A percentile compares a stretch with the other conserved stretches of the same genome.
These are phyloP conservation scores for Cocos nucifera DNA, from an alignment of 176 grass and related monocot genomes.

Conservation along the genomic window DNA sequence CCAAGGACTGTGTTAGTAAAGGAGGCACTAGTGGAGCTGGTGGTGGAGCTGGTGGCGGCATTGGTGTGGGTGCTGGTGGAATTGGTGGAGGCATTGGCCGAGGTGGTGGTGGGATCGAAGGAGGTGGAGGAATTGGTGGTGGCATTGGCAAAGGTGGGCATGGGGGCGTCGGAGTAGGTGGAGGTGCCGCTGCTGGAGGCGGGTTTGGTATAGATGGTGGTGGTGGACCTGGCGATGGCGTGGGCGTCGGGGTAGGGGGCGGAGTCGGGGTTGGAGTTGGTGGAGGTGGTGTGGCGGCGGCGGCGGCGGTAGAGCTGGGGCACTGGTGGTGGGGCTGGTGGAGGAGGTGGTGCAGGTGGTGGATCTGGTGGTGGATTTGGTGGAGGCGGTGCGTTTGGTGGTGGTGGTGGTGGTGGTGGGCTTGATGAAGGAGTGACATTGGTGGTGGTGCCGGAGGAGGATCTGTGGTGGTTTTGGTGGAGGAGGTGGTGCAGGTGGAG, in stretches of 20 bases:
- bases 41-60: background rate
- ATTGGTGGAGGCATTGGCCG: background rate
- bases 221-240: background rate
- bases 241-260: background rate
- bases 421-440: background rate
- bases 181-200: slow-evolving; percentile 7
- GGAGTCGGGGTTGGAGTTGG: slow-evolving; percentile 16
- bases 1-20: no score
- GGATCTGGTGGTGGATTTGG: slow-evolving; percentile 11
- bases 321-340: background rate
- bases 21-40: background rate
- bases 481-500: background rate
- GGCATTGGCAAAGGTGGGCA: background rate
- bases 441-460: background rate
- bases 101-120: background rate
- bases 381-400: slow-evolving; percentile 7
- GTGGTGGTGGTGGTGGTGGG: background rate
- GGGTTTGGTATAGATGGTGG: slow-evolving; percentile 2
- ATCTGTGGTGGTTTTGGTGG: slow-evolving; percentile 2
- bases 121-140: slow-evolving; percentile 3
- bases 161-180: slow-evolving; percentile 3
- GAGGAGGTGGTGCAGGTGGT: background rate
- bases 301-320: background rate
- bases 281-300: slow-evolving; percentile 3
- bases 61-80: background rate